These are phyloP conservation scores for Obba rivulosa DNA, from an alignment of 768 basidiomycete genomes.

Conservation along the genomic window DNA sequence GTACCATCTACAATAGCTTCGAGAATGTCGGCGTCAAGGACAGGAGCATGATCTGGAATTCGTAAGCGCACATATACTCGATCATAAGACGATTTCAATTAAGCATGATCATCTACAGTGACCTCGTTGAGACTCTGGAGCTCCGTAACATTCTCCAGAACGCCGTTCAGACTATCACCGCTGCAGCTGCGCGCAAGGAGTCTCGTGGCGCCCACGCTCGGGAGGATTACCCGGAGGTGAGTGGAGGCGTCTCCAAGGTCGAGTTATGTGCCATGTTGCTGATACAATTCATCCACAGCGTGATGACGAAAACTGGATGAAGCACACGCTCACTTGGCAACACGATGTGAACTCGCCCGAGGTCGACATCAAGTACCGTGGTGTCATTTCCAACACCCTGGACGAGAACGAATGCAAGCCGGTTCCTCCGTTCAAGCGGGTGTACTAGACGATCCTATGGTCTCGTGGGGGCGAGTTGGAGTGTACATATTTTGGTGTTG, in stretches of 20 bases:
- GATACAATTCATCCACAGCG: slow-evolving; percentile 43
- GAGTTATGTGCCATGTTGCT: neutral
- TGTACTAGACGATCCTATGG: slow-evolving; percentile 48
- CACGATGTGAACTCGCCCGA: slow-evolving; percentile 68
- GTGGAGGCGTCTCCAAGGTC: slow-evolving; percentile 15
- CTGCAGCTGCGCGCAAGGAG: slow-evolving; percentile 91
- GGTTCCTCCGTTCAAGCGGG: slow-evolving; percentile 97
- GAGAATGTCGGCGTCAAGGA: slow-evolving; percentile 95
- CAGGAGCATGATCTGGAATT: slow-evolving; percentile 99
- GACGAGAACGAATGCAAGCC: slow-evolving; percentile 97
- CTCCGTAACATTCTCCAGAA: slow-evolving; percentile 93
- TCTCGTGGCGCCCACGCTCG: slow-evolving; percentile 98
- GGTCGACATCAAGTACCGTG: slow-evolving; percentile 86
- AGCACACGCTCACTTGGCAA: slow-evolving; percentile 94
- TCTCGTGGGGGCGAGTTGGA: too few relatives aligned
- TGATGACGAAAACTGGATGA: slow-evolving; percentile 94
- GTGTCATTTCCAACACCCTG: slow-evolving; percentile 79
- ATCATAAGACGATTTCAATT: neutral
- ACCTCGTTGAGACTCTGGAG: slow-evolving; percentile 95
- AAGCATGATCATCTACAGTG: slow-evolving; percentile 41
- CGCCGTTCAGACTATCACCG: slow-evolving; percentile 92
- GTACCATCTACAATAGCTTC: slow-evolving; percentile 82
- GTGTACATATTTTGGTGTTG: neutral
- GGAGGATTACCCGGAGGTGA: slow-evolving; percentile 93
- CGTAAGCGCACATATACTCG: slow-evolving; percentile 47